A percentile compares a stretch with the other conserved stretches of the same genome.
phyloP scores from a whole-genome alignment of 805 yeast genomes.

The Sungouiozyma ichnusensis region DNA sequence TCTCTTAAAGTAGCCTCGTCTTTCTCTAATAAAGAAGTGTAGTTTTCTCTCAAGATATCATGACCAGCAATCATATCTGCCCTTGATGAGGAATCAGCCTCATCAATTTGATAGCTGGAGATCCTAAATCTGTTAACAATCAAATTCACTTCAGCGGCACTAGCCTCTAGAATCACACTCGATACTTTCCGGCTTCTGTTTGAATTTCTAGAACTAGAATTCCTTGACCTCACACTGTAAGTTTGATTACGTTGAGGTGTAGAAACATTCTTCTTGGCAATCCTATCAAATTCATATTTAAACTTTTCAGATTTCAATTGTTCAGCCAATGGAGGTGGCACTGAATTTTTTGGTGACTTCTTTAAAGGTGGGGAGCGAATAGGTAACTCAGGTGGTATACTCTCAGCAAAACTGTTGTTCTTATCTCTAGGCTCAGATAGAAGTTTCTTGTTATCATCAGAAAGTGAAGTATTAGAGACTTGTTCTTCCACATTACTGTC shows the following conservation, averaged over 20 bases:
- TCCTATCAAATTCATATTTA: conserved; percentile 16
- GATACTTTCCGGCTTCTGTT: conserved; percentile 7
- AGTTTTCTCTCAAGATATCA: conserved; percentile 31
- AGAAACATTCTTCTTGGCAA: conserved; percentile 1
- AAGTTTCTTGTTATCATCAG: background rate
- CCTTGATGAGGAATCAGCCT: conserved; percentile 41
- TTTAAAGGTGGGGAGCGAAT: conserved; percentile 3
- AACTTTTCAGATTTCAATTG: conserved; percentile 23
- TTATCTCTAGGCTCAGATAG: background rate
- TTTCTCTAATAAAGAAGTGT: conserved; percentile 15
- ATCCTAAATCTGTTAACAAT: conserved; percentile 50
- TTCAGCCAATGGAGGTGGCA: conserved; percentile 25
- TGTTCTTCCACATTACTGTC: background rate
- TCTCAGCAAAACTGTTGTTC: background rate
- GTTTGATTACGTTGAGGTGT: background rate
- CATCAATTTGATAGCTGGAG: conserved; percentile 40
- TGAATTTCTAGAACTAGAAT: background rate
- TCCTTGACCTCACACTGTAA: background rate
- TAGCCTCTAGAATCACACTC: conserved; percentile 2
- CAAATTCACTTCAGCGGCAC: conserved; percentile 42
- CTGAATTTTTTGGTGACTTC: conserved; percentile 7
- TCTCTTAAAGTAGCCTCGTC: conserved; percentile 9
- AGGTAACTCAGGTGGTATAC: conserved; percentile 1
- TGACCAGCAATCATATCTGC: conserved; percentile 42
- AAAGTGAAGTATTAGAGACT: background rate